A percentile compares a stretch with the other conserved stretches of the same genome.
Evolutionary conservation across 108 stramenopile species (phyloP).

Genomic region (Hondaea fermentalgiana): DNA sequence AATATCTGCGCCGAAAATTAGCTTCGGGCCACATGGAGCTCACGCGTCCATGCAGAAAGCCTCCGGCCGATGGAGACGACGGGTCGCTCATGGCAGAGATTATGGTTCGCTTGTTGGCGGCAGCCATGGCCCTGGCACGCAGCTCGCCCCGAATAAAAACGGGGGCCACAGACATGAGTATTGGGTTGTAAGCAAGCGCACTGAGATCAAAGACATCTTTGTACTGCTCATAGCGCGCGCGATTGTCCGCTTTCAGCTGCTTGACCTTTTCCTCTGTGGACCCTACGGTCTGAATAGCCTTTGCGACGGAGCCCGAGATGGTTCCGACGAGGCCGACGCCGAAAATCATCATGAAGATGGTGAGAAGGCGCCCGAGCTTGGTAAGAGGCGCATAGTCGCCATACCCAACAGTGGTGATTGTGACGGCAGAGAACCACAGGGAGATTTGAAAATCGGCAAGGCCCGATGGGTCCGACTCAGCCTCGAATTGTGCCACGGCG

Average conservation of each 20-base stretch:
- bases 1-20: not conserved
- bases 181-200: not conserved
- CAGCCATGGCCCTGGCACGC: not conserved
- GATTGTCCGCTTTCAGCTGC: constrained; percentile 4
- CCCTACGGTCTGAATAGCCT: not conserved
- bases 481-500: not conserved
- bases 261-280: constrained; percentile 6
- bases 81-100: not conserved
- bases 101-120: not conserved
- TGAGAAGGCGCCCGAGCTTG: not conserved
- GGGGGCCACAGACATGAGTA: not conserved
- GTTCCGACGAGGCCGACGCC: not conserved
- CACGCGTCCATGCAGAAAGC: not conserved
- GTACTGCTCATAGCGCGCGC: not conserved
- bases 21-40: not conserved
- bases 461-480: not conserved
- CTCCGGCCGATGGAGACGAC: not conserved
- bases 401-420: not conserved
- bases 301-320: not conserved
- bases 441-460: not conserved
- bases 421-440: constrained; percentile 1
- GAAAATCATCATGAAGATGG: constrained; percentile 6
- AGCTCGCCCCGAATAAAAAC: not conserved
- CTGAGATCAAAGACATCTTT: not conserved
- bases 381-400: not conserved